A percentile compares a stretch with the other conserved stretches of the same genome.
Evolutionary conservation across 176 grass and related monocot species (phyloP).

Genomic region (Oryza punctata): DNA sequence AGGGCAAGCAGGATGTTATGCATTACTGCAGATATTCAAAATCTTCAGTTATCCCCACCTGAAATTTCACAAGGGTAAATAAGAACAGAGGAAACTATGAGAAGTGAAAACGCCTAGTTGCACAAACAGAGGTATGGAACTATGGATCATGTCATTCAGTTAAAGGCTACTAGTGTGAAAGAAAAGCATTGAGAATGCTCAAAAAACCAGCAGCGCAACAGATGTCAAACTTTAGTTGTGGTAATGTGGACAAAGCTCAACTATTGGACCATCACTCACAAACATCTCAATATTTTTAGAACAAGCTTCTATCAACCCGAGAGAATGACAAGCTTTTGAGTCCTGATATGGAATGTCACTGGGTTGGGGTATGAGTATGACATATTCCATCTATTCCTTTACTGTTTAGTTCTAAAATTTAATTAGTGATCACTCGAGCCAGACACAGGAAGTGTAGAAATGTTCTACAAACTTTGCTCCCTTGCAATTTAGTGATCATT

Average conservation of each 20-base stretch:
- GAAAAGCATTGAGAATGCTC: neutral
- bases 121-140: neutral
- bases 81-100: neutral
- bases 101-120: neutral
- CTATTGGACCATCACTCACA: neutral
- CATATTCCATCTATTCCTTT: neutral
- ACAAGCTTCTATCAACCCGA: neutral
- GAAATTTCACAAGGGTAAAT: slow-evolving; percentile 28
- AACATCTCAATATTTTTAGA: neutral
- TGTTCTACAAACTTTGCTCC: neutral
- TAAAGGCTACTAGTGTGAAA: neutral
- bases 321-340: neutral
- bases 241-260: neutral
- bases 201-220: neutral
- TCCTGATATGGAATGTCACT: neutral
- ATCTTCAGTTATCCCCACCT: slow-evolving; percentile 90
- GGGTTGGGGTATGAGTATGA: neutral
- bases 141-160: no score
- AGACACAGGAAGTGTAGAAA: neutral
- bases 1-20: neutral
- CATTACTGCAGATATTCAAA: slow-evolving; percentile 79
- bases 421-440: neutral
- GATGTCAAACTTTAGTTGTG: slow-evolving; percentile 13
- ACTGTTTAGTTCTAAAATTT: neutral
- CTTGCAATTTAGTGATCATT: slow-evolving; percentile 18